Evolutionary conservation across 257 asterid genomes (phyloP), one percentile per base, ranked within the genome.

Genomic region (Petrea volubilis): DNA sequence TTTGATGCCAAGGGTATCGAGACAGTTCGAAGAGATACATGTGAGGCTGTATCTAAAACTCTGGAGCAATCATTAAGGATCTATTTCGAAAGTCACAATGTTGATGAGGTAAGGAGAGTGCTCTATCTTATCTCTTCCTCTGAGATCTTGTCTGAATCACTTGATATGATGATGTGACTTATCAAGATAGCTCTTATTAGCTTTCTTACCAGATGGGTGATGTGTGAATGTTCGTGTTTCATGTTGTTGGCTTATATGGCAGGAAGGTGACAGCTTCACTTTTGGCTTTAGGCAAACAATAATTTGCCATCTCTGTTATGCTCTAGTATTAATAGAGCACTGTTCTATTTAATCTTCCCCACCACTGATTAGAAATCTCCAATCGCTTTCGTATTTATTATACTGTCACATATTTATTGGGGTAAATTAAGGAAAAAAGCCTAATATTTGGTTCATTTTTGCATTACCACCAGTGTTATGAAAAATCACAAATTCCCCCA

Each of bases 1-100:
- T 93, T 93, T 80, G 97, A 93, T 82, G 98, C 98, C 55, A 93
- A 93, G 85, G 98, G 98, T 41, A 91, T 89, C 57, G 98, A 93
- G 88, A 93, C 97, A 7, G 89, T 93, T 52, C 87, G 98, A 47
- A 87, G 98, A 76, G 98, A 93, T 80, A 87, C 97, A n/a, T 93
- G 98, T 79, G 86, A 53, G 52, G 98, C 95, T 77, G 98, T 91
- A 70, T 83, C 96, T 80, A 91, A 93, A 82, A 85, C 87, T 64
- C 76, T 93, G 97, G 98, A 93, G 83, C 87, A 81, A 82, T 87
- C 98, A 44, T 66, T 93, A 53, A 87, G 88, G 87, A 74, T 84
- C 72, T 93, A 79, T 77, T 93, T 93, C 53, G 97, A 93, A 79
- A 80, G 80, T 71, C 86, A 81, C 79, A 87, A 88, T 74, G 83